Percentiles rank a stretch among this genome's conserved stretches.
phyloP scores from a whole-genome alignment of 2,329 filamentous ascomycete genomes.

The Trichoderma asperellum region DNA sequence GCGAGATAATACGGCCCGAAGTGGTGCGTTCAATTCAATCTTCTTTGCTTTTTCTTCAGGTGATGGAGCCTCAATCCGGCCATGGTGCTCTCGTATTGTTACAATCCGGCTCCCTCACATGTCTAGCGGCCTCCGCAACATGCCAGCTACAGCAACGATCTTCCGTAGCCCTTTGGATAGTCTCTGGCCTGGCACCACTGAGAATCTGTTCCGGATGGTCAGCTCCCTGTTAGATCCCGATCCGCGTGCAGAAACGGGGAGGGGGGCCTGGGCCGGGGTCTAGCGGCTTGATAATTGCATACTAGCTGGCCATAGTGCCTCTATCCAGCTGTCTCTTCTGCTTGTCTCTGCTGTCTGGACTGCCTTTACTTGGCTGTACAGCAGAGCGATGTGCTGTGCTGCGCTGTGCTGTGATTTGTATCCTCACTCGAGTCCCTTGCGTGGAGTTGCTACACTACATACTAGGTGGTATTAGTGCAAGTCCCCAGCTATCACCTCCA shows the following conservation, averaged over 20 bases:
- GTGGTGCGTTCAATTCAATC: neutral
- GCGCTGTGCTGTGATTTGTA: neutral
- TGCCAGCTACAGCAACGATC: constrained; percentile 6
- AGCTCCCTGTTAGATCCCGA: constrained; percentile 22
- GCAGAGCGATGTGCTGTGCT: neutral
- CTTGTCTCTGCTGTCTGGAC: neutral
- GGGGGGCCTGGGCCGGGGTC: neutral
- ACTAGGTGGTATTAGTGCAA: neutral
- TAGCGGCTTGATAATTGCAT: neutral
- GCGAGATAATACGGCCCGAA: neutral
- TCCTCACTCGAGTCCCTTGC: neutral
- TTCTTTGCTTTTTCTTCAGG: neutral
- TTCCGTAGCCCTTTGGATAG: constrained; percentile 1
- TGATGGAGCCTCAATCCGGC: neutral
- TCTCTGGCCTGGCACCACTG: neutral
- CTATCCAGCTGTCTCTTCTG: neutral
- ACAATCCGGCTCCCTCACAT: constrained; percentile 3
- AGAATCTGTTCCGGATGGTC: neutral
- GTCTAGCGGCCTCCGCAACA: constrained; percentile 4
- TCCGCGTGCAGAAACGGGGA: constrained; percentile 23
- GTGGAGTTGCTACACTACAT: neutral
- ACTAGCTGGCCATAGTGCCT: neutral
- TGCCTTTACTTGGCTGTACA: neutral
- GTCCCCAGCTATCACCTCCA: neutral
- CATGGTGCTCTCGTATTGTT: neutral